These are phyloP conservation scores for Lizonia empirigonia DNA, from an alignment of 2,329 filamentous ascomycete species.

Conservation along the genomic window DNA sequence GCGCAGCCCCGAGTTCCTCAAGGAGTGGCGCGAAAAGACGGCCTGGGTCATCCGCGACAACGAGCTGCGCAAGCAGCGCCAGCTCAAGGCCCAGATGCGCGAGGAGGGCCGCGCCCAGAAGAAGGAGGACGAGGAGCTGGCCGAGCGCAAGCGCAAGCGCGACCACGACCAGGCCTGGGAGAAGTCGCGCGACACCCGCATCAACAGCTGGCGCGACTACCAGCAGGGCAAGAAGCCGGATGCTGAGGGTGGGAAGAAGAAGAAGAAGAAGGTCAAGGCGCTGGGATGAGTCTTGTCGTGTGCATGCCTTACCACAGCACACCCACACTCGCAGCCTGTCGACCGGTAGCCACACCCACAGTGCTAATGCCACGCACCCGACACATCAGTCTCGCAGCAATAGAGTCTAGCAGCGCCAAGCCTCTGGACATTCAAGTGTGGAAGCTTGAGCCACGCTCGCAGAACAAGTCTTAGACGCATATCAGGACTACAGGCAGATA, in stretches of 20 bases:
- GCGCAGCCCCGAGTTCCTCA: slow-evolving; percentile 80
- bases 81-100: slow-evolving; percentile 92
- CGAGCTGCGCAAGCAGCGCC: slow-evolving; percentile 80
- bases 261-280: slow-evolving; percentile 60
- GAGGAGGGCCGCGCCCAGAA: slow-evolving; percentile 91
- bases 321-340: no score
- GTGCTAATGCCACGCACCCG: no score
- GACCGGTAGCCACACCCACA: no score
- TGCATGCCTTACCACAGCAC: no score
- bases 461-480: no score
- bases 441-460: no score
- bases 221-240: slow-evolving; percentile 68
- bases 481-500: no score
- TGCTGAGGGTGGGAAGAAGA: slow-evolving; percentile 52
- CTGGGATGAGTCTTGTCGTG: slow-evolving; percentile 57
- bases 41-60: slow-evolving; percentile 91
- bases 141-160: slow-evolving; percentile 65
- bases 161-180: slow-evolving; percentile 97
- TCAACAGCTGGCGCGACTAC: slow-evolving; percentile 92
- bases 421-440: no score
- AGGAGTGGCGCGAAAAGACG: slow-evolving; percentile 88
- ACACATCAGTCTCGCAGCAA: no score
- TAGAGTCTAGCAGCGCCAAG: no score
- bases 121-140: slow-evolving; percentile 82
- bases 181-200: slow-evolving; percentile 84